These are phyloP conservation scores for Cytospora piceae DNA, from an alignment of 2,329 filamentous ascomycete genomes.

Conservation along the genomic window DNA sequence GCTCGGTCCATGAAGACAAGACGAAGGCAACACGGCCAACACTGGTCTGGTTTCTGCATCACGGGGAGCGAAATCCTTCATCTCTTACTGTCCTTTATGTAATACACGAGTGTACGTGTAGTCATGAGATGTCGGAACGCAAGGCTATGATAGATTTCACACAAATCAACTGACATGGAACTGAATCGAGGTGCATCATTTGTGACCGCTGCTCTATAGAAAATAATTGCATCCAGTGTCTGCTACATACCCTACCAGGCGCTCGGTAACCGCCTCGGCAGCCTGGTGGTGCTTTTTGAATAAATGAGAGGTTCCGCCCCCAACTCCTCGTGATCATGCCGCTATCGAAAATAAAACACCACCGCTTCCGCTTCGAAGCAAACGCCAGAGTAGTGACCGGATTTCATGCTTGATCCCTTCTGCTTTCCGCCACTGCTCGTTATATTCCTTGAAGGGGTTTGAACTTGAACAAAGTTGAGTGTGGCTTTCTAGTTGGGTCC, in stretches of 20 bases:
- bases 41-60: constrained; percentile 21
- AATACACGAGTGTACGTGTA: constrained; percentile 27
- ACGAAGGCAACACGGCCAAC: constrained; percentile 9
- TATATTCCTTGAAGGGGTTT: not conserved
- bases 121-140: constrained; percentile 20
- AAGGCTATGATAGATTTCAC: constrained; percentile 26
- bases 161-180: not conserved
- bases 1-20: not conserved
- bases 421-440: not conserved
- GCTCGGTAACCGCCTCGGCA: not conserved
- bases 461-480: not conserved
- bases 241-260: not conserved
- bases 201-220: not conserved
- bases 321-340: constrained; percentile 8
- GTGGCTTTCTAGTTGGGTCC: not conserved
- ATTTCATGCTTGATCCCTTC: not conserved
- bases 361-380: not conserved
- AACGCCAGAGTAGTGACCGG: constrained; percentile 6
- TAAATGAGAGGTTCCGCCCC: constrained; percentile 4
- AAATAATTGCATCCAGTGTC: not conserved
- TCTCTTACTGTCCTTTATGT: constrained; percentile 24
- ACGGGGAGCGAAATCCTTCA: constrained; percentile 18
- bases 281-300: not conserved
- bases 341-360: constrained; percentile 7
- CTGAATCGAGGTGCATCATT: not conserved